Evolutionary conservation across 768 basidiomycete species (phyloP).

Genomic region (Suillus hirtellus): DNA sequence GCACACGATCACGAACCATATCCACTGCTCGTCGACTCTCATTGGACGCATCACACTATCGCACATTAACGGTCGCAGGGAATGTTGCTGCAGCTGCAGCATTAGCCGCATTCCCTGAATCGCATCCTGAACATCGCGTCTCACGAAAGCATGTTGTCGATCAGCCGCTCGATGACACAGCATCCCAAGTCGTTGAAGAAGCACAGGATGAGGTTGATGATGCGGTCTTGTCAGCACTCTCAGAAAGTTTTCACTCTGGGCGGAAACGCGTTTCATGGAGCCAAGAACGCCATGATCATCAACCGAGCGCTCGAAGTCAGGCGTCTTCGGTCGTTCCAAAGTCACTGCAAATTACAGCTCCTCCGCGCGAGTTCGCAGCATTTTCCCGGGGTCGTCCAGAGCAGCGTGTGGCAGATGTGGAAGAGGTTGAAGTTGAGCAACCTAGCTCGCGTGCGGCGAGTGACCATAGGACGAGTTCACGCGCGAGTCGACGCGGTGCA

Average conservation of each 20-base stretch:
- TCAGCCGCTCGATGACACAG: conserved; percentile 23
- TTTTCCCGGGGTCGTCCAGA: conserved; percentile 47
- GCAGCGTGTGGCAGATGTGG: conserved; percentile 37
- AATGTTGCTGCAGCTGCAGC: conserved; percentile 74
- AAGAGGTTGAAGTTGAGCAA: conserved; percentile 27
- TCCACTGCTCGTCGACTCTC: conserved; percentile 49
- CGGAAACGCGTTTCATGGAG: conserved; percentile 71
- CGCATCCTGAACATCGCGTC: conserved; percentile 36
- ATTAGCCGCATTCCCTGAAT: conserved; percentile 63
- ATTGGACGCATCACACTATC: conserved; percentile 63
- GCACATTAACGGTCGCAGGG: conserved; percentile 65
- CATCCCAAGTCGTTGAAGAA: conserved; percentile 24
- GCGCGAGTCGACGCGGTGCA: conserved; percentile 67
- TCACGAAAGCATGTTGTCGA: conserved; percentile 31
- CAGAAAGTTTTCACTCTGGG: conserved; percentile 81
- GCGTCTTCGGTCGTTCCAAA: conserved; percentile 35
- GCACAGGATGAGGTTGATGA: conserved; percentile 49
- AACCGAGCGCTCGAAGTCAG: conserved; percentile 38
- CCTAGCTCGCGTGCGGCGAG: conserved; percentile 4
- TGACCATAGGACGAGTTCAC: conserved; percentile 44
- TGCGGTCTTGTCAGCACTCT: conserved; percentile 53
- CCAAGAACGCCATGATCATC: conserved; percentile 43
- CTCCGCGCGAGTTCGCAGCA: conserved; percentile 21
- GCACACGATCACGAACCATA: conserved; percentile 43
- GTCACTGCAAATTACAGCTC: conserved; percentile 36